Conservation (phyloP, 2,329 filamentous ascomycete species). For the Ciborinia camelliae region DNA sequence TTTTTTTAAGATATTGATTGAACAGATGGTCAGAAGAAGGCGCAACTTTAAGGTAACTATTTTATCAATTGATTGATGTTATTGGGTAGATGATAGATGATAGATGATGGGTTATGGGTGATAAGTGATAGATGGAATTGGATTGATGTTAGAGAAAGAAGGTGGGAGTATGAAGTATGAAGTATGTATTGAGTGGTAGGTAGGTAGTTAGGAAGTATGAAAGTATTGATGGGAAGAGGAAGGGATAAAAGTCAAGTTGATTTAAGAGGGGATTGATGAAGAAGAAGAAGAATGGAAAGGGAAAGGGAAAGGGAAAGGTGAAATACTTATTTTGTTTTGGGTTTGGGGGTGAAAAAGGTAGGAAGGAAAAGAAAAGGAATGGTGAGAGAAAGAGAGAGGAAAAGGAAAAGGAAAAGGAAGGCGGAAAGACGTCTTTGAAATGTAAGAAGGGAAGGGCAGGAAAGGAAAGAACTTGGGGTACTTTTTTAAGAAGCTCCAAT, state of each 20-base stretch:
- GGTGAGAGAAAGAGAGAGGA: constrained; percentile 13
- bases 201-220: background rate
- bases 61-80: constrained; percentile 20
- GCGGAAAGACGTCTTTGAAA: constrained; percentile 6
- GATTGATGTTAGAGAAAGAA: constrained; percentile 4
- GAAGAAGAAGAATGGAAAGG: background rate
- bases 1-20: constrained; percentile 14
- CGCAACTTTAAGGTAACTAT: constrained; percentile 7
- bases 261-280: constrained; percentile 15
- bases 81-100: constrained; percentile 9
- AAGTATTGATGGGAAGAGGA: constrained; percentile 8
- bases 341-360: constrained; percentile 15
- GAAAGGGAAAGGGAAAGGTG: constrained; percentile 18
- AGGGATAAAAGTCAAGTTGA: background rate
- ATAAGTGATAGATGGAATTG: background rate
- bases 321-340: constrained; percentile 23
- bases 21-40: background rate
- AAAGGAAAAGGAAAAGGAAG: constrained; percentile 7
- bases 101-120: too few species aligned
- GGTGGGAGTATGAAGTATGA: background rate
- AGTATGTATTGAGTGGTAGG: background rate
- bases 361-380: constrained; percentile 20
- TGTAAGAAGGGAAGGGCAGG: background rate
- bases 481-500: constrained; percentile 22
- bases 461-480: constrained; percentile 19